Base-by-base conservation (phyloP, 1,139 yeast species). In the Scheffersomyces segobiensis region DNA sequence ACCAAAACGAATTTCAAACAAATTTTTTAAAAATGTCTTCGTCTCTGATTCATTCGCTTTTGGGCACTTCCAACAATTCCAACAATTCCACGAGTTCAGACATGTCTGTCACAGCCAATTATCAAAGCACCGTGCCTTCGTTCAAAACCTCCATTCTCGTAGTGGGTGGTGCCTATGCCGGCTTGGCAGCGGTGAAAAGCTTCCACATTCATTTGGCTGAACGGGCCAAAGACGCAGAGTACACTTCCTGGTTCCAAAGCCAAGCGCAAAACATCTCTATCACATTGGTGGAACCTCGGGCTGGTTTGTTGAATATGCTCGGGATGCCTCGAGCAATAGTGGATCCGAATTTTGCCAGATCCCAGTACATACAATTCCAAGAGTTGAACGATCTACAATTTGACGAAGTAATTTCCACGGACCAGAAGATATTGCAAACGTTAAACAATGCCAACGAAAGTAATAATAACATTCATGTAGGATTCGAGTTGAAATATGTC, bases 121-220 rank as follows among this genome's bases (percentile, higher is more conserved):
- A 32, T 26, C 50, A n/a, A 17, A 42, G n/a, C 6, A 21, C 52
- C 19, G 62, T 61, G 6, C 51, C 53, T 12, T 46, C 59, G 14
- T 58, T 59, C 55, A 53, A 59, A 50, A 62, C 65, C 52, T 79
- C 78, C 57, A 73, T 83, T 7, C 71, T 83, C 50, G 73, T 82
- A 4, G 78, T 82, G n/a, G 87, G 87, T 5, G 86, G 86, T 1
- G 79, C 86, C 0, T 83, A 76, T 63, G 80, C 82, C n/a, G 87
- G 87, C 0, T 66, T 82, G 46, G 71, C 83, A 1, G 78, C 84
- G 0, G 61, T 81, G 10, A 74, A 75, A 52, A 71, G 78, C 21
- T 69, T 82, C 56, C 70, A 77, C 57, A 67, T 68, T 47, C 75
- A 74, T 46, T 69, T 76, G 54, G 60, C 62, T 17, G 67, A 67